Evolutionary conservation across 305 asterid genomes (phyloP), one percentile per base, ranked within the genome.

Genomic region (Caryopteris hybrid): DNA sequence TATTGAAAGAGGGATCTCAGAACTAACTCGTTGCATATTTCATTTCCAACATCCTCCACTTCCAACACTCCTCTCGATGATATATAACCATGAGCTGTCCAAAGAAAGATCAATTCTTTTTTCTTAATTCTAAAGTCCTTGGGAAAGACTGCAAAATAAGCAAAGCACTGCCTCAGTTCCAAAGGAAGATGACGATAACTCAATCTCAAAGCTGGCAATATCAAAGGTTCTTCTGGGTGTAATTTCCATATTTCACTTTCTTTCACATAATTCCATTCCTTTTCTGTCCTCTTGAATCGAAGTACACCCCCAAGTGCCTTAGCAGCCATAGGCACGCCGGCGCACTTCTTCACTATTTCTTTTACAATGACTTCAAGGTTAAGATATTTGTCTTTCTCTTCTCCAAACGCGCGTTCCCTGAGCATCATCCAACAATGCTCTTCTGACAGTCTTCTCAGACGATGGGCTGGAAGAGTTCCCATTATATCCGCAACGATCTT

Each of bases 291-390:
- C 36, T 31, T 31, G 36, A 31, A 31, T 3, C 36, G 1, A 1
- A 31, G 36, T 3, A 31, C 7, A 31, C 36, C 36, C 36, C 36
- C 36, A 31, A 31, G 36, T 31, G 36, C 36, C 36, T 56, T 52
- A 2, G 66, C 73, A 23, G 74, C 80, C 2, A 77, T 11, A 2
- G 78, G 81, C 54, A 72, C 75, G 5, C 75, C 81, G 3, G 36
- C 36, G 6, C 36, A 31, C 36, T 31, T 31, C 36, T 31, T 31
- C 36, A 31, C 36, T 31, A 31, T 34, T 22, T 43, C 6, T 22
- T 46, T 66, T 0, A 5, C 36, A 31, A 31, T 31, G 1, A 31
- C 36, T 1, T 31, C 7, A 8, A 31, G 36, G 36, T 31, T 31
- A 3, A 8, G 36, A 31, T 31, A 31, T 31, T 31, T 8, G 7